A percentile compares a stretch with the other conserved stretches of the same genome.
These are phyloP conservation scores for Sphagnum contortum DNA, from an alignment of 225 moss, liverwort and hornwort genomes.

Conservation along the genomic window DNA sequence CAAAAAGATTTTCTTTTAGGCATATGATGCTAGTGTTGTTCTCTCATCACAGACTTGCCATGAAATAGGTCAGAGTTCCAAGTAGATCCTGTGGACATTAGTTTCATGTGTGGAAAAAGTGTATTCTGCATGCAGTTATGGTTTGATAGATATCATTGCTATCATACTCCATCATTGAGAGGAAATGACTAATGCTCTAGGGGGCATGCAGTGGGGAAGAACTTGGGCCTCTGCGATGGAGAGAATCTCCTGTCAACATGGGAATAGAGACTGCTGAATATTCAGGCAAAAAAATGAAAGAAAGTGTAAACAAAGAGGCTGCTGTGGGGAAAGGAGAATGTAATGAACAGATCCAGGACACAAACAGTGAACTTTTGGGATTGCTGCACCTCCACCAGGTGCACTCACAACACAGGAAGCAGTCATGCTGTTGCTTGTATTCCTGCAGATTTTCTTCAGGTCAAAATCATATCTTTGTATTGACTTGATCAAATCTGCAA, in stretches of 20 bases:
- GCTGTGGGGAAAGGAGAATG: constrained; percentile 1
- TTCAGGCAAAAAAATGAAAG: constrained; percentile 9
- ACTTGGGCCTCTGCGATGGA: constrained; percentile 60
- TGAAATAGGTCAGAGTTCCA: no score
- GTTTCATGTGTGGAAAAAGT: not conserved
- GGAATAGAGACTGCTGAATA: constrained; percentile 15
- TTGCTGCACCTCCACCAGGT: not conserved
- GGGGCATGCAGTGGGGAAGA: constrained; percentile 55
- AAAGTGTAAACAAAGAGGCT: constrained; percentile 10
- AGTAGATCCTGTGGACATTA: not conserved
- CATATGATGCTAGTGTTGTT: no score
- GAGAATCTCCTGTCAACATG: constrained; percentile 15
- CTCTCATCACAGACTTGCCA: no score
- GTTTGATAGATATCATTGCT: not conserved
- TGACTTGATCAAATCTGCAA: constrained; percentile 14
- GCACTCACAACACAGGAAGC: no score
- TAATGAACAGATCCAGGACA: constrained; percentile 14
- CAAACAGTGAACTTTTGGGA: not conserved
- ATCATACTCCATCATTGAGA: not conserved
- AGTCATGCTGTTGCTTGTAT: no score
- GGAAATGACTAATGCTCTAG: no score
- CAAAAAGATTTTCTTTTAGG: no score
- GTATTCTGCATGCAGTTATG: not conserved
- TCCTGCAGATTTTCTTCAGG: not conserved
- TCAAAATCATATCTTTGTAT: not conserved